A percentile compares a stretch with the other conserved stretches of the same genome.
Conservation (phyloP, 805 yeast genomes). For the Candida maris region DNA sequence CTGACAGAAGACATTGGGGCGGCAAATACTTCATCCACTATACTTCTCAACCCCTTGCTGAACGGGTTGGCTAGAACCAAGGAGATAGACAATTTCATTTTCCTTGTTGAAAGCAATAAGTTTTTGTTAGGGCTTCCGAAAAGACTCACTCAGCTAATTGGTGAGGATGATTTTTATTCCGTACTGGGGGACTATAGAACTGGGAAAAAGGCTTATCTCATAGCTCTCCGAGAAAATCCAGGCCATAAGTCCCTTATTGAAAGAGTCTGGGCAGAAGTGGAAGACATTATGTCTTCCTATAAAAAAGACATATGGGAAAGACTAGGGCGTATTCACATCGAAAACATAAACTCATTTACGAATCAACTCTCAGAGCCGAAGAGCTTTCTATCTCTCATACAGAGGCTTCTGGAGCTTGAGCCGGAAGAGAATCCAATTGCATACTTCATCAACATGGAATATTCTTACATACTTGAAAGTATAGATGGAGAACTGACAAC, state of each 20-base stretch:
- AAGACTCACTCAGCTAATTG: constrained; percentile 39
- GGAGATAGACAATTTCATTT: constrained; percentile 46
- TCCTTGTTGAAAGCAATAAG: constrained; percentile 49
- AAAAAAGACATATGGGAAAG: constrained; percentile 50
- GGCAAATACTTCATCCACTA: constrained; percentile 48
- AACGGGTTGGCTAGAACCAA: constrained; percentile 46
- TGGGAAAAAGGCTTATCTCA: constrained; percentile 33
- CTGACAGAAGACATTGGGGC: constrained; percentile 40
- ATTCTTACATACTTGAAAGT: constrained; percentile 35
- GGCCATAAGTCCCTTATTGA: constrained; percentile 35
- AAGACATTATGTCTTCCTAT: constrained; percentile 49
- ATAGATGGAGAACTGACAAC: constrained; percentile 39
- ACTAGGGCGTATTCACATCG: constrained; percentile 35
- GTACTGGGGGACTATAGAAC: constrained; percentile 54
- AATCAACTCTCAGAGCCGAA: constrained; percentile 12
- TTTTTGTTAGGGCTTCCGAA: constrained; percentile 57
- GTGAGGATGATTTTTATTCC: constrained; percentile 52
- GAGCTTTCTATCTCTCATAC: constrained; percentile 41
- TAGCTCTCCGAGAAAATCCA: constrained; percentile 7
- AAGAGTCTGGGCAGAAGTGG: constrained; percentile 56
- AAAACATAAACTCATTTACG: constrained; percentile 22
- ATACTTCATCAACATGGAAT: constrained; percentile 56
- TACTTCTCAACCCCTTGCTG: constrained; percentile 56
- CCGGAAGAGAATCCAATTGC: constrained; percentile 58
- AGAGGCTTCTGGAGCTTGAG: constrained; percentile 61